A percentile compares a stretch with the other conserved stretches of the same genome.
These are phyloP conservation scores for Tuber magnatum DNA, from an alignment of 495 filamentous ascomycete species.

Conservation along the genomic window DNA sequence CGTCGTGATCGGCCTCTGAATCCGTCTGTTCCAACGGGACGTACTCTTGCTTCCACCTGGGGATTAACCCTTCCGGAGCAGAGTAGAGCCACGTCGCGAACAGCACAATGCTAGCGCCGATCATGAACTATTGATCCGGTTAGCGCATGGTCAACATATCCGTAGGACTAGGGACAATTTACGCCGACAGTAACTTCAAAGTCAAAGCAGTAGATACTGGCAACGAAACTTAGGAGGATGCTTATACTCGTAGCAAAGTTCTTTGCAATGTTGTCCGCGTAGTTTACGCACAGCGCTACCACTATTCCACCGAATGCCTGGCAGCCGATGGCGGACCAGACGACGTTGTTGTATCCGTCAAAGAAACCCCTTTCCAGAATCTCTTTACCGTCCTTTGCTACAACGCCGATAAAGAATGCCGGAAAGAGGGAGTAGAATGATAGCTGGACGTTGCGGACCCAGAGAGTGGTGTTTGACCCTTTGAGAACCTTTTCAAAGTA, in stretches of 20 bases:
- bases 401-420: slow-evolving; percentile 74
- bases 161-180: slow-evolving; percentile 42
- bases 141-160: neutral
- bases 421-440: slow-evolving; percentile 87
- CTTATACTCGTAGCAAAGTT: slow-evolving; percentile 87
- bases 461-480: slow-evolving; percentile 68
- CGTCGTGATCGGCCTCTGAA: slow-evolving; percentile 22
- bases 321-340: slow-evolving; percentile 75
- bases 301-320: slow-evolving; percentile 79
- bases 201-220: slow-evolving; percentile 77
- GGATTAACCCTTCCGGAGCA: slow-evolving; percentile 42
- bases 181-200: slow-evolving; percentile 65
- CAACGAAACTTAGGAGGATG: slow-evolving; percentile 74
- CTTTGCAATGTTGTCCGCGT: slow-evolving; percentile 81
- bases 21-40: slow-evolving; percentile 34
- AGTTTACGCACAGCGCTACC: slow-evolving; percentile 75
- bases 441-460: slow-evolving; percentile 90
- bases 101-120: slow-evolving; percentile 70
- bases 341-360: slow-evolving; percentile 81
- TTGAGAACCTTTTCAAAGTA: slow-evolving; percentile 95
- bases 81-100: slow-evolving; percentile 80
- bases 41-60: slow-evolving; percentile 18
- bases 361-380: slow-evolving; percentile 84
- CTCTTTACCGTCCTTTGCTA: slow-evolving; percentile 75
- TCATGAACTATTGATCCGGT: slow-evolving; percentile 58